Evolutionary conservation across 306 rosid species (phyloP).

Genomic region (Malus sylvestris): DNA sequence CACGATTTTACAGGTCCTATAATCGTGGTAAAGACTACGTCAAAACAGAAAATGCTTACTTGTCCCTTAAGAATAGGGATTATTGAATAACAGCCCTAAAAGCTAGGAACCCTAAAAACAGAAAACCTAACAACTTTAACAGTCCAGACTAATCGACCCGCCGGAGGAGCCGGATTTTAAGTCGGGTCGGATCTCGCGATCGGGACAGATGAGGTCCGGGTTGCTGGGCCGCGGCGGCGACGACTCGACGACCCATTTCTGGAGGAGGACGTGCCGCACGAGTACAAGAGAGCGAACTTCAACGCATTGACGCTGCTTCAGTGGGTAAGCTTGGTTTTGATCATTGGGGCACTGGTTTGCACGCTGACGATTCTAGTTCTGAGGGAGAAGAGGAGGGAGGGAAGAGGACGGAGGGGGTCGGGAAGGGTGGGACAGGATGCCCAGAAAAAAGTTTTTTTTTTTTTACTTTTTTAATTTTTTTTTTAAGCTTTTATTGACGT

Average conservation of each 20-base stretch:
- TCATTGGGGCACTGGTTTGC: constrained; percentile 36
- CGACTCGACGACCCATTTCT: constrained; percentile 70
- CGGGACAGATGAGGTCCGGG: constrained; percentile 62
- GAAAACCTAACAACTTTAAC: no score
- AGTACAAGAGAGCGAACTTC: constrained; percentile 30
- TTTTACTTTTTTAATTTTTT: no score
- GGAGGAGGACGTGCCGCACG: constrained; percentile 64
- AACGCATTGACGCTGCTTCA: constrained; percentile 39
- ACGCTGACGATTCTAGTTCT: constrained; percentile 33
- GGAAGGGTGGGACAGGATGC: no score
- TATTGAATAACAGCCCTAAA: no score
- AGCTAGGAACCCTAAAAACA: no score
- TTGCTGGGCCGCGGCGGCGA: constrained; percentile 19
- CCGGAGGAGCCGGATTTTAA: constrained; percentile 40
- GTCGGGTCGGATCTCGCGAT: constrained; percentile 29
- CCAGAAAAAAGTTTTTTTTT: no score
- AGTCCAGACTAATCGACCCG: constrained; percentile 74
- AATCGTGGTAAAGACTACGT: no score
- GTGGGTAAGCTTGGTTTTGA: constrained; percentile 63
- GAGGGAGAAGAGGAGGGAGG: constrained; percentile 13
- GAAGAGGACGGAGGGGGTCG: no score
- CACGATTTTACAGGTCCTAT: no score
- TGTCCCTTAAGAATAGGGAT: no score
- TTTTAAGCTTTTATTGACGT: no score
- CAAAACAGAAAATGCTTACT: no score